Evolutionary conservation across 73 alveolate species (phyloP), one percentile per base, ranked within the genome.

Genomic region (Blepharisma stoltei): DNA sequence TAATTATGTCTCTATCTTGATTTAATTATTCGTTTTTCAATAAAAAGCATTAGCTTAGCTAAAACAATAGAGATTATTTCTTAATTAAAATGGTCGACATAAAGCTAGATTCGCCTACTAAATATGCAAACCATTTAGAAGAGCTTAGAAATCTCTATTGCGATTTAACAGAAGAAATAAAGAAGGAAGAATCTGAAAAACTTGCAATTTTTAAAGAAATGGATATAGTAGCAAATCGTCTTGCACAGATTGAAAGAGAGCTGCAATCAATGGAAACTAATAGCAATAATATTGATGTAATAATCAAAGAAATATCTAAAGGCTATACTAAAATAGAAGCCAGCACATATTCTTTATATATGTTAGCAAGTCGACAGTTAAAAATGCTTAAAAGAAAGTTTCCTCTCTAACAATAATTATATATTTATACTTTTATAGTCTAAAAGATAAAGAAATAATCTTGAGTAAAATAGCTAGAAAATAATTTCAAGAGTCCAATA

Each of bases 271-370:
- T 60, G 14, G 23, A 60, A n/a, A 38, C 14, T 60, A 38, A 60
- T 20, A 60, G 23, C 14, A 25, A 25, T 38, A 60, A 60, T 5
- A 25, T 60, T 14, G 73, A 60, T 14, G 46, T 14, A 25, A 8
- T 60, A 20, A 60, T 60, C 46, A 60, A n/a, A 14, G 73, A 60
- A 60, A 60, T 60, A 14, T 20, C 73, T 60, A 60, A 60, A 25
- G 73, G 73, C 46, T 60, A 18, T 45, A 53, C 53, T 41, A 78
- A 37, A 21, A 78, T 53, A 6, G 66, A 78, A 78, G 86, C 76
- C 53, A 80, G 83, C 67, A 77, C 43, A 6, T 20, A 9, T 18
- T 49, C 68, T 70, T 80, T 14, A 47, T 48, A 14, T 20, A 71
- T 8, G 37, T 68, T 37, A 69, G 69, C 55, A 6, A 43, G 44